Percentiles rank a stretch among this genome's conserved stretches.
Conservation (phyloP, 345 rosid species). For the Gossypium thurberi region DNA sequence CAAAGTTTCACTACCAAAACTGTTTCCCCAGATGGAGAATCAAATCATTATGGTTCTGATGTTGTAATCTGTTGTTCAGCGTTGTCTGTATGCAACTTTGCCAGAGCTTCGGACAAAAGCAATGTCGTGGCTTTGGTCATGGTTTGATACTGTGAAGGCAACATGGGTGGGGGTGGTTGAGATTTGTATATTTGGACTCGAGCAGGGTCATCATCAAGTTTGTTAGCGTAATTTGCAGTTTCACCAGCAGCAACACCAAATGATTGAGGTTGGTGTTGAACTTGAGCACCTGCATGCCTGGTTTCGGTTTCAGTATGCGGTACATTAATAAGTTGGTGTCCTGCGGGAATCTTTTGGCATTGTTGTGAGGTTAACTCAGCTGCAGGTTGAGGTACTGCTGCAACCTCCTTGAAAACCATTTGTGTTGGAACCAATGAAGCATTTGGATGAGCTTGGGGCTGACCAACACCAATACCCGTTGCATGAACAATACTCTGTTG, state of each 20-base stretch:
- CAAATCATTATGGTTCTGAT: slow-evolving; percentile 21
- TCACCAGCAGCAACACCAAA: slow-evolving; percentile 31
- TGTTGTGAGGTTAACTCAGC: slow-evolving; percentile 38
- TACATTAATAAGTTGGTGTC: slow-evolving; percentile 14
- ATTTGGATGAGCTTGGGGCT: slow-evolving; percentile 28
- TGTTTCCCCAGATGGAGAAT: slow-evolving; percentile 10
- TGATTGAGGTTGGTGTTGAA: slow-evolving; percentile 31
- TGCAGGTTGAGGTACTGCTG: slow-evolving; percentile 21
- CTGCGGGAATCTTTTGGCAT: slow-evolving; percentile 23
- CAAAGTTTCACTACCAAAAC: slow-evolving; percentile 13
- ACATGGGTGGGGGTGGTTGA: slow-evolving; percentile 66
- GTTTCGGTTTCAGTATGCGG: slow-evolving; percentile 22
- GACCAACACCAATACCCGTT: slow-evolving; percentile 9
- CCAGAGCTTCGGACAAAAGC: slow-evolving; percentile 40
- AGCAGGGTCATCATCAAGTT: slow-evolving; percentile 46
- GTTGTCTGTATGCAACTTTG: slow-evolving; percentile 37
- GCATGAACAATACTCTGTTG: slow-evolving; percentile 28
- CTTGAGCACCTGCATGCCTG: slow-evolving; percentile 25
- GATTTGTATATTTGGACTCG: slow-evolving; percentile 70
- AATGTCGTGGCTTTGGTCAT: slow-evolving; percentile 32
- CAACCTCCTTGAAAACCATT: slow-evolving; percentile 25
- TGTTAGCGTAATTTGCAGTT: slow-evolving; percentile 21
- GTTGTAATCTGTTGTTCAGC: slow-evolving; percentile 27
- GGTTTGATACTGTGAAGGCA: slow-evolving; percentile 48
- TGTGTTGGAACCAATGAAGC: slow-evolving; percentile 22